These are phyloP conservation scores for Dictyostelium capitatum DNA, from an alignment of 78 protist species.

Conservation along the genomic window DNA sequence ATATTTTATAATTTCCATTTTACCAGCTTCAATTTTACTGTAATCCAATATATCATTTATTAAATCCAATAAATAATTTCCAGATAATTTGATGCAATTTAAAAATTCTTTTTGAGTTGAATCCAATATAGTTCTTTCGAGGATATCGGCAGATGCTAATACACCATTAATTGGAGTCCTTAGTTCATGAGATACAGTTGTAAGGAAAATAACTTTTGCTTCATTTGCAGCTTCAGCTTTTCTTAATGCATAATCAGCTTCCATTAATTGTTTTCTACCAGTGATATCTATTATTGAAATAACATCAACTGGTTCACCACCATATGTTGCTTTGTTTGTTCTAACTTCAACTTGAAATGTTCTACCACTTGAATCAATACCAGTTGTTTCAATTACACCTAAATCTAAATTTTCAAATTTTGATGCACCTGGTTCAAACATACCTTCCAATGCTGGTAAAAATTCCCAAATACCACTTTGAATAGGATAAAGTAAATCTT, in stretches of 20 bases:
- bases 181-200: slow-evolving; percentile 69
- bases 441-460: slow-evolving; percentile 50
- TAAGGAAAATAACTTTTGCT: slow-evolving; percentile 63
- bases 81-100: slow-evolving; percentile 28
- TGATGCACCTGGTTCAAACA: slow-evolving; percentile 18
- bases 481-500: slow-evolving; percentile 45
- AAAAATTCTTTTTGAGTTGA: slow-evolving; percentile 44
- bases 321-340: slow-evolving; percentile 71
- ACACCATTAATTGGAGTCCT: slow-evolving; percentile 75
- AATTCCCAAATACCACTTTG: slow-evolving; percentile 80
- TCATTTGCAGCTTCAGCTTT: slow-evolving; percentile 78
- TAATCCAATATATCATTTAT: slow-evolving; percentile 66
- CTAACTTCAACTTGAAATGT: slow-evolving; percentile 73
- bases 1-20: slow-evolving; percentile 38
- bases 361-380: slow-evolving; percentile 59
- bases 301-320: slow-evolving; percentile 63
- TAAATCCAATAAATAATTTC: slow-evolving; percentile 10
- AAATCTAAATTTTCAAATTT: slow-evolving; percentile 12
- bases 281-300: slow-evolving; percentile 66
- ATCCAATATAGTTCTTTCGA: slow-evolving; percentile 39
- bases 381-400: slow-evolving; percentile 43
- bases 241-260: slow-evolving; percentile 60
- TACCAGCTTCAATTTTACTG: slow-evolving; percentile 77
- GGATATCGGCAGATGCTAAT: slow-evolving; percentile 31
- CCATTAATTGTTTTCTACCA: slow-evolving; percentile 70